Conservation (phyloP, 2,329 filamentous ascomycete species). For the Onygenales sp. region DNA sequence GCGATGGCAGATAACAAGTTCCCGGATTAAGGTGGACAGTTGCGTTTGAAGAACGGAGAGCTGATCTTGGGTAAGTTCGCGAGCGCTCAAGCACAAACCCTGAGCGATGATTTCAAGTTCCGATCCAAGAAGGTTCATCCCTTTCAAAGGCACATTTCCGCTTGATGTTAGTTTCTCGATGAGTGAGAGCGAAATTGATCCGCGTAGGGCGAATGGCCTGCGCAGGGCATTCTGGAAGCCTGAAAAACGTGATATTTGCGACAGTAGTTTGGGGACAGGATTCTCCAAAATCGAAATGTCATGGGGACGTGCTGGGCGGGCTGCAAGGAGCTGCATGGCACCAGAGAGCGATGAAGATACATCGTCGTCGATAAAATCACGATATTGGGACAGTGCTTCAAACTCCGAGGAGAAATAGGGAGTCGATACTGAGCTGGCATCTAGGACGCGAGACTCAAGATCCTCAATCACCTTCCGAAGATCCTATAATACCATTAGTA, state of each 20-base stretch:
- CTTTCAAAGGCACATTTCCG: slow-evolving; percentile 46
- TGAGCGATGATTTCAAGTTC: slow-evolving; percentile 55
- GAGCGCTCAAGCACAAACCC: slow-evolving; percentile 43
- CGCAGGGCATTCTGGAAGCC: slow-evolving; percentile 20
- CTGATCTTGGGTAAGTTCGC: slow-evolving; percentile 43
- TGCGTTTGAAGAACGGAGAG: slow-evolving; percentile 40
- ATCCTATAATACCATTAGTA: slow-evolving; percentile 16
- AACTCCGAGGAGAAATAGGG: slow-evolving; percentile 40
- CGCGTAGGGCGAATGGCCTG: slow-evolving; percentile 38
- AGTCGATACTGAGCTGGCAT: slow-evolving; percentile 18
- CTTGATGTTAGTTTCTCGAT: slow-evolving; percentile 47
- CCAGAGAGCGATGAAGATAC: slow-evolving; percentile 15
- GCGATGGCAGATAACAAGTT: slow-evolving; percentile 25
- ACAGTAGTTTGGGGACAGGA: slow-evolving; percentile 25
- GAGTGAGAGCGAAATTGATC: slow-evolving; percentile 42
- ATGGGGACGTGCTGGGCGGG: slow-evolving; percentile 25
- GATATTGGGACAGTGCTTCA: slow-evolving; percentile 38
- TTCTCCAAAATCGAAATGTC: slow-evolving; percentile 24
- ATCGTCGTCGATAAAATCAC: slow-evolving; percentile 23
- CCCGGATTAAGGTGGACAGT: slow-evolving; percentile 30
- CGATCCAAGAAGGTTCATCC: slow-evolving; percentile 53
- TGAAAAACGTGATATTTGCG: slow-evolving; percentile 27
- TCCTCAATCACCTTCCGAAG: slow-evolving; percentile 30
- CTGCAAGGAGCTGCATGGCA: slow-evolving; percentile 28
- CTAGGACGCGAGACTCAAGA: slow-evolving; percentile 22